Base-by-base conservation (phyloP, 768 basidiomycete genomes). In the Coprinellus aureogranulatus region DNA sequence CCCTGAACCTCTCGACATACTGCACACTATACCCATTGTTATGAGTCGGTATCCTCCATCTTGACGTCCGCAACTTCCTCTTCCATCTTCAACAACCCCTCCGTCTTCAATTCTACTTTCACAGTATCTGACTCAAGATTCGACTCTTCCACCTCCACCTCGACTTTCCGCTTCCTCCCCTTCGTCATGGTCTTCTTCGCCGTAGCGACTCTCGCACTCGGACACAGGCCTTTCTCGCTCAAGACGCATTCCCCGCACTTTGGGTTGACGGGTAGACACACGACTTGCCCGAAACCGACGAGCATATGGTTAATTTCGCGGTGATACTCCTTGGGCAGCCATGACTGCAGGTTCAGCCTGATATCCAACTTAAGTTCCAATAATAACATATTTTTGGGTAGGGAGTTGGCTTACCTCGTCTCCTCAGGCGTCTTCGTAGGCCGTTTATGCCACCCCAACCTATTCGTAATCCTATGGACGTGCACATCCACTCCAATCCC, bases 401-500 rank as follows among this genome's bases (percentile, higher is more conserved):
- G 46, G 39, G 52, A 48, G 30, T 5, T 26, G 22, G 63, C 67
- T 25, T 49, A 90, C 89, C 95, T 76, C 0, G 96, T 98, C 65
- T 91, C 85, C 66, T 99, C 96, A 0, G 95, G 91, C 2, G 77
- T 89, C 66, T 87, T 90, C 1, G 94, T 95, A 5, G 84, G 85
- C 2, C 82, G 85, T 59, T 84, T 83, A 70, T 98, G 96, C 96
- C 96, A 99, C 40, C 90, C 87, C 1, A 99, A 71, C 16, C 94
- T 79, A 63, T 98, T 95, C 26, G 94, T 94, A 53, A 99, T 98
- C 5, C 96, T 79, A 63, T 98, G 94, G 6, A 98, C 94, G 69
- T 99, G 96, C 0, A 93, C 90, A 63, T 99, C 96, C 0, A 98
- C 96, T 0, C 95, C 96, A 31, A 98, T 96, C 1, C 96, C 96